Evolutionary conservation across 2,329 filamentous ascomycete species (phyloP).

Genomic region (Aciculosporium take): DNA sequence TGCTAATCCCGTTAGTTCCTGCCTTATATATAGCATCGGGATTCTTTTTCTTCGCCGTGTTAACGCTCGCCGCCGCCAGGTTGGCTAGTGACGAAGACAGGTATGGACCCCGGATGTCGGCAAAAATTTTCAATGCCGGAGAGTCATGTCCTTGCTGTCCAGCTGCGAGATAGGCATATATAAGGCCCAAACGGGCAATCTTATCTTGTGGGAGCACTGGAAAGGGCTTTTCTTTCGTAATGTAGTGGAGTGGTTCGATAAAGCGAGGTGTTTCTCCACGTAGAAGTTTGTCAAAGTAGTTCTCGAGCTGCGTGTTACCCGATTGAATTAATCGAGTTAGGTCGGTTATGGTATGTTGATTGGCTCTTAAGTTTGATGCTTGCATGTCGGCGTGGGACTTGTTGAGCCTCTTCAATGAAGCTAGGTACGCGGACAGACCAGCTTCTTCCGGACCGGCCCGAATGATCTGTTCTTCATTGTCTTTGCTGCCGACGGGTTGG

Average conservation of each 20-base stretch:
- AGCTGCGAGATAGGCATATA: slow-evolving; percentile 63
- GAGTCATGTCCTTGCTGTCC: slow-evolving; percentile 46
- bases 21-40: slow-evolving; percentile 73
- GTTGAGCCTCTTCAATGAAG: slow-evolving; percentile 76
- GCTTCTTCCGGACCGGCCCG: slow-evolving; percentile 71
- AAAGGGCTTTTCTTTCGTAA: slow-evolving; percentile 80
- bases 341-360: slow-evolving; percentile 76
- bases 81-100: slow-evolving; percentile 72
- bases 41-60: slow-evolving; percentile 68
- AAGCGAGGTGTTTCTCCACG: slow-evolving; percentile 60
- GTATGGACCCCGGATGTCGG: slow-evolving; percentile 75
- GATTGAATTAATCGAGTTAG: slow-evolving; percentile 62
- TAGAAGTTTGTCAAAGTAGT: slow-evolving; percentile 66
- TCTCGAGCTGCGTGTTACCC: slow-evolving; percentile 72
- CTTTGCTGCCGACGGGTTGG: slow-evolving; percentile 84
- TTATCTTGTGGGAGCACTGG: slow-evolving; percentile 67
- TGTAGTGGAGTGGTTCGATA: slow-evolving; percentile 80
- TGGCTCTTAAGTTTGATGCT: slow-evolving; percentile 79
- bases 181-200: slow-evolving; percentile 59
- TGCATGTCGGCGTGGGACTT: slow-evolving; percentile 75
- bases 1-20: slow-evolving; percentile 81
- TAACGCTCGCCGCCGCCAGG: slow-evolving; percentile 71
- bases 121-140: slow-evolving; percentile 67
- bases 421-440: slow-evolving; percentile 72
- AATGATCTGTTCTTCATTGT: slow-evolving; percentile 82